Evolutionary conservation across 2,329 filamentous ascomycete species (phyloP), one percentile per base, ranked within the genome.

Genomic region (Aureobasidium sp.): DNA sequence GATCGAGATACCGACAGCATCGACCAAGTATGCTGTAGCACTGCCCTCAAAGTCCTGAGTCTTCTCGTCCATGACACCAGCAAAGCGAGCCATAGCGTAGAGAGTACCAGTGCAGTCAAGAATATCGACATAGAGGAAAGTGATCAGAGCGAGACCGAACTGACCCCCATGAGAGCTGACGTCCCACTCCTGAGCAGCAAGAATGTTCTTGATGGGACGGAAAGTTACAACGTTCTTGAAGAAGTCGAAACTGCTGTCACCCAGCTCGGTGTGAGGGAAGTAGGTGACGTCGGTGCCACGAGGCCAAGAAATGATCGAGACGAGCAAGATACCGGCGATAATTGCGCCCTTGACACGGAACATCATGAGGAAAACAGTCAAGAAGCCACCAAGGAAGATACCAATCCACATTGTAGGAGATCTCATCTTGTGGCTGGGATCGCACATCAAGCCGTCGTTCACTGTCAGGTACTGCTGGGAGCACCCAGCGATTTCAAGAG

Each of bases 31-130:
- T 1, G 91, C 91, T 24, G 91, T 78, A 1, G 90, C 87, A 17
- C 88, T 92, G 63, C 90, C 89, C 73, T 95, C 90, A 65, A 96
- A 96, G 71, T 96, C 91, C 70, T 92, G 87, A 0, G 90, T 94
- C 56, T 85, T 82, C 68, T 90, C 87, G 67, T 96, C 89, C 70
- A 95, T 87, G 62, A 89, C 84, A 48, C 89, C 85, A 67, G 87
- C 87, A 74, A 93, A 94, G 34, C 87, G 86, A 20, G 91, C 91
- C 90, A 96, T 95, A 24, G 89, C 89, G 77, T 95, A 96, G 63
- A 95, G 78, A 0, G 90, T 95, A 68, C 90, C 91, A 0, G 91
- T 96, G 67, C 85, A 87, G 74, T 95, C 91, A 48, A 96, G 84
- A 65, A 96, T 93, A 70, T 96, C 91, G 66, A 95, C 90, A 70